phyloP scores from a whole-genome alignment of 1,139 yeast species.

The Geotrichum klebahnii region DNA sequence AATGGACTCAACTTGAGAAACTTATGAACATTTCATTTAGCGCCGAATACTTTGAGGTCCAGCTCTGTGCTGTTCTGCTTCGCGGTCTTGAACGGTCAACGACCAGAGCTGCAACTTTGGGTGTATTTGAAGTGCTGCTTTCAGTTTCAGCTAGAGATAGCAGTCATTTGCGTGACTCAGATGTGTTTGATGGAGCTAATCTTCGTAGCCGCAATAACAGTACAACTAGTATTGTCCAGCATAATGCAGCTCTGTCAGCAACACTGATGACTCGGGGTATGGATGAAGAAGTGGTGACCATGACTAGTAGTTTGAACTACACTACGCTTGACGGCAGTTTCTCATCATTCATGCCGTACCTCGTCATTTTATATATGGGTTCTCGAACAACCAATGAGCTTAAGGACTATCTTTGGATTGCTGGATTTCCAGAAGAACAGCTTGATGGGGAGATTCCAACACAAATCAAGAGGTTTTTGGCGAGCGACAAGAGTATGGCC shows the following conservation, averaged over 20 bases:
- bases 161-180: constrained; percentile 18
- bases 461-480: constrained; percentile 47
- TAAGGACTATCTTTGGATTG: constrained; percentile 44
- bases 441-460: constrained; percentile 29
- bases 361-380: constrained; percentile 54
- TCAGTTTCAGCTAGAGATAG: constrained; percentile 44
- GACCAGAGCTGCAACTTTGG: constrained; percentile 54
- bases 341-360: constrained; percentile 42
- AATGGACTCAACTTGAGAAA: constrained; percentile 48
- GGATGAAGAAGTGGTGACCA: constrained; percentile 16
- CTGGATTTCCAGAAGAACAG: constrained; percentile 44
- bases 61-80: constrained; percentile 50
- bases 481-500: constrained; percentile 44
- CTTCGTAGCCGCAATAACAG: constrained; percentile 11
- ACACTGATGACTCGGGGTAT: neutral
- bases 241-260: neutral
- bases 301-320: constrained; percentile 7
- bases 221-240: constrained; percentile 9
- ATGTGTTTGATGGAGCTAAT: constrained; percentile 6
- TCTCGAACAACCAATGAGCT: constrained; percentile 50
- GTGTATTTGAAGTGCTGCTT: constrained; percentile 50
- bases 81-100: constrained; percentile 65
- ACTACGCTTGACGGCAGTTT: neutral
- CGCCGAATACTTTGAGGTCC: constrained; percentile 51
- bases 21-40: constrained; percentile 44